Evolutionary conservation across 2,329 filamentous ascomycete species (phyloP).

Genomic region (Cadophora sp.): DNA sequence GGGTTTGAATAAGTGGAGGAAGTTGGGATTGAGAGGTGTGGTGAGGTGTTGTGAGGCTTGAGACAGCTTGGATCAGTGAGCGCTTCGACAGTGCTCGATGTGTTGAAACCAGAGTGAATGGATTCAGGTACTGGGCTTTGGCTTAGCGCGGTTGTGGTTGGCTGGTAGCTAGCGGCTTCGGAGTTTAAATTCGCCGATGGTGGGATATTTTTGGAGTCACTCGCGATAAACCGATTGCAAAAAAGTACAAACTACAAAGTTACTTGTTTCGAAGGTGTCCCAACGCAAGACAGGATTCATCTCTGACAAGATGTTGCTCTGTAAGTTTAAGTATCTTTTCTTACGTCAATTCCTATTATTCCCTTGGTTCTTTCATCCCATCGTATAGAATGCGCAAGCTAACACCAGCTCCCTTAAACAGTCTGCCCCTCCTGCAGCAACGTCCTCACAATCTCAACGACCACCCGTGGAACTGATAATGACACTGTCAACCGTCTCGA

Average conservation of each 20-base stretch:
- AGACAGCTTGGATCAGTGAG: neutral
- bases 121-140: slow-evolving; percentile 9
- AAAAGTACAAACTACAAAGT: neutral
- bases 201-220: slow-evolving; percentile 17
- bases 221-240: neutral
- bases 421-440: slow-evolving; percentile 88
- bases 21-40: neutral
- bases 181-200: slow-evolving; percentile 18
- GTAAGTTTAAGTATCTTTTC: slow-evolving; percentile 53
- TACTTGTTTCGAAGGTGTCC: neutral
- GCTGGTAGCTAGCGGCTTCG: neutral
- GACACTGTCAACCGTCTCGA: slow-evolving; percentile 76
- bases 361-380: neutral
- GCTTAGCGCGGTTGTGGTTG: slow-evolving; percentile 12
- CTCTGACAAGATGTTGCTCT: slow-evolving; percentile 66
- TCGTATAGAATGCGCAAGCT: slow-evolving; percentile 10
- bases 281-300: neutral
- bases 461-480: slow-evolving; percentile 45
- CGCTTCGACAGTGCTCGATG: slow-evolving; percentile 4
- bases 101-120: slow-evolving; percentile 5
- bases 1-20: neutral
- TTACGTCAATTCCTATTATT: neutral
- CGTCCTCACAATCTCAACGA: slow-evolving; percentile 73
- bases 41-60: neutral
- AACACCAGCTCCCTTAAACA: slow-evolving; percentile 44